Conservation (phyloP, 139 green algal species). For the Picochlorum sp. region DNA sequence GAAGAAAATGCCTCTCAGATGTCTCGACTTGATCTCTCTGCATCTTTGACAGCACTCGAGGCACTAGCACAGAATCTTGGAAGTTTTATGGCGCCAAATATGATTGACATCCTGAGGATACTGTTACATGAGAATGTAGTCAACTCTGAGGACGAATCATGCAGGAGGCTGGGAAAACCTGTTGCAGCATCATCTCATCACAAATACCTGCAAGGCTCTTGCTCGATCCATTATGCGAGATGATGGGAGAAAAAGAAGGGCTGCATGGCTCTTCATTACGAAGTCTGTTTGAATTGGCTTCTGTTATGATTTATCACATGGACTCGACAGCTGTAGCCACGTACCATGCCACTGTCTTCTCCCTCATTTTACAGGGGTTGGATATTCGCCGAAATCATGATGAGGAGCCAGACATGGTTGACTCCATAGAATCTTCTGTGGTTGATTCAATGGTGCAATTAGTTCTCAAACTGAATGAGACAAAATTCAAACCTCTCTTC, state of each 20-base stretch:
- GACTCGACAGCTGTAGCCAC: conserved; percentile 36
- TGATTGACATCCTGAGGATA: conserved; percentile 45
- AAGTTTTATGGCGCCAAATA: conserved; percentile 58
- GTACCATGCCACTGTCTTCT: conserved; percentile 52
- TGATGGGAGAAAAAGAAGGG: conserved; percentile 32
- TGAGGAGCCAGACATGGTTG: conserved; percentile 1
- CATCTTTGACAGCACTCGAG: conserved; percentile 47
- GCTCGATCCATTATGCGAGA: conserved; percentile 46
- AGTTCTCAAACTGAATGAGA: conserved; percentile 84
- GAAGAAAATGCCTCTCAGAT: neutral
- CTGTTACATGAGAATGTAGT: conserved; percentile 41
- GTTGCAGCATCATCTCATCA: conserved; percentile 29
- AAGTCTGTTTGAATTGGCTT: conserved; percentile 40
- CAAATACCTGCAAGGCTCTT: conserved; percentile 57
- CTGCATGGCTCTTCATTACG: conserved; percentile 7
- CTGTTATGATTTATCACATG: conserved; percentile 45
- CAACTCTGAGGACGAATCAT: conserved; percentile 7
- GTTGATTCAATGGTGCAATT: conserved; percentile 52
- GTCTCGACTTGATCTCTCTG: conserved; percentile 29
- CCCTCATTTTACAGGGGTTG: conserved; percentile 62
- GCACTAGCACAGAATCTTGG: conserved; percentile 51
- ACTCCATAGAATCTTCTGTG: conserved; percentile 38
- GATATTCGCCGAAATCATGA: conserved; percentile 47
- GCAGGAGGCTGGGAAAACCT: conserved; percentile 15
- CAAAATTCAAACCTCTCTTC: conserved; percentile 86